Evolutionary conservation across 345 rosid genomes (phyloP).

Genomic region (Bruguiera sexangula): DNA sequence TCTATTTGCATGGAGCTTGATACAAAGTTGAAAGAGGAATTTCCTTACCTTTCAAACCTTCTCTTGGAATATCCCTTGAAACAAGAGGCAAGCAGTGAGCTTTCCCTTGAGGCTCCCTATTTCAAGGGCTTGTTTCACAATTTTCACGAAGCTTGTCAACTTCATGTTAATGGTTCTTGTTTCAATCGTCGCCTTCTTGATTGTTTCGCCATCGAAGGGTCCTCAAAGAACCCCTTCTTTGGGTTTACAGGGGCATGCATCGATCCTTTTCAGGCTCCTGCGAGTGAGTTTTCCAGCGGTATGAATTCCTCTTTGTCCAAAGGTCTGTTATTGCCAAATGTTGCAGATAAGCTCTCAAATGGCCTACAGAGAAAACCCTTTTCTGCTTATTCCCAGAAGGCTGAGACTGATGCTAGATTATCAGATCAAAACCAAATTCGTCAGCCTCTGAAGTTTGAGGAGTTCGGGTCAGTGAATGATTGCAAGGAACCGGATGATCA

Average conservation of each 20-base stretch:
- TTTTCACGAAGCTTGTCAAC: background rate
- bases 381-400: slow-evolving; percentile 6
- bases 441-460: background rate
- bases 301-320: background rate
- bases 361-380: slow-evolving; percentile 6
- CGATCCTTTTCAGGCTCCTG: slow-evolving; percentile 4
- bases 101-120: slow-evolving; percentile 3
- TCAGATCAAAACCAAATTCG: slow-evolving; percentile 1
- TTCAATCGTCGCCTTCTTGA: slow-evolving; percentile 14
- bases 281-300: background rate
- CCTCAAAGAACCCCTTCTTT: slow-evolving; percentile 16
- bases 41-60: slow-evolving; percentile 18
- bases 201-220: slow-evolving; percentile 15
- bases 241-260: slow-evolving; percentile 18
- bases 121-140: slow-evolving; percentile 15
- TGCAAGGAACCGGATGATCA: slow-evolving; percentile 16
- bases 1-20: slow-evolving; percentile 40
- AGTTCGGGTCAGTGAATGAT: background rate
- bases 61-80: slow-evolving; percentile 13
- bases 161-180: slow-evolving; percentile 3
- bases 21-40: slow-evolving; percentile 16
- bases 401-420: background rate
- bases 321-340: slow-evolving; percentile 5
- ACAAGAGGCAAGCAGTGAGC: slow-evolving; percentile 8
- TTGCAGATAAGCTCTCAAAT: slow-evolving; percentile 16